These are phyloP conservation scores for Fraxinus latifolia DNA, from an alignment of 305 asterid species.

Conservation along the genomic window DNA sequence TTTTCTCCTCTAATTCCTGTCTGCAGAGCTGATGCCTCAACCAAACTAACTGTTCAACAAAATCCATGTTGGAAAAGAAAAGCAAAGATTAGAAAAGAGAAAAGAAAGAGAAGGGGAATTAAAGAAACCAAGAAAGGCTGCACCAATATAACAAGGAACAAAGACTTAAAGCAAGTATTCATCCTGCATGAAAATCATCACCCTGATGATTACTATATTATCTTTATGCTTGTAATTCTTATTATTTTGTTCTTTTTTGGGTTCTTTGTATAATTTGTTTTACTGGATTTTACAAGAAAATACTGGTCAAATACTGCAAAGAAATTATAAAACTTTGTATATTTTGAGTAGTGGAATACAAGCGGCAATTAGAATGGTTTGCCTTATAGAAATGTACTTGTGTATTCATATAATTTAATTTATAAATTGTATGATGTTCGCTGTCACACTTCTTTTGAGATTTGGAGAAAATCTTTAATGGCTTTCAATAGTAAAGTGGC, in stretches of 20 bases:
- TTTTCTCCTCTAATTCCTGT: neutral
- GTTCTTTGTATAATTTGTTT: neutral
- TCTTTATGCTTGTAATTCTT: constrained; percentile 6
- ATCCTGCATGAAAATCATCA: constrained; percentile 16
- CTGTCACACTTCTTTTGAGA: neutral
- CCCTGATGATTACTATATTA: constrained; percentile 8
- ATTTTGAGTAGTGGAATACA: neutral
- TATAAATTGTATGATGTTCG: neutral
- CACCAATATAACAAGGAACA: constrained; percentile 11
- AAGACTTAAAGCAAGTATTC: constrained; percentile 10
- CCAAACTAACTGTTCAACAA: constrained; percentile 12
- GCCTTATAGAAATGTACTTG: neutral
- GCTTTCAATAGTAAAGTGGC: neutral
- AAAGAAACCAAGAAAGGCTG: constrained; percentile 15
- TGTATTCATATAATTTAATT: neutral
- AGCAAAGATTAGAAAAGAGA: neutral
- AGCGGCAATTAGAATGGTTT: neutral
- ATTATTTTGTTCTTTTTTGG: constrained; percentile 1
- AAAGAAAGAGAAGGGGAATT: neutral
- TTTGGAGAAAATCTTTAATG: neutral
- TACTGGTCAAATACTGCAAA: neutral
- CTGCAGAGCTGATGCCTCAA: constrained; percentile 6
- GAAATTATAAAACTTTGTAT: neutral
- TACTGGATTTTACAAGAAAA: neutral
- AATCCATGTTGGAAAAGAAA: neutral